These are phyloP conservation scores for Suillus occidentalis DNA, from an alignment of 768 basidiomycete genomes.

Conservation along the genomic window DNA sequence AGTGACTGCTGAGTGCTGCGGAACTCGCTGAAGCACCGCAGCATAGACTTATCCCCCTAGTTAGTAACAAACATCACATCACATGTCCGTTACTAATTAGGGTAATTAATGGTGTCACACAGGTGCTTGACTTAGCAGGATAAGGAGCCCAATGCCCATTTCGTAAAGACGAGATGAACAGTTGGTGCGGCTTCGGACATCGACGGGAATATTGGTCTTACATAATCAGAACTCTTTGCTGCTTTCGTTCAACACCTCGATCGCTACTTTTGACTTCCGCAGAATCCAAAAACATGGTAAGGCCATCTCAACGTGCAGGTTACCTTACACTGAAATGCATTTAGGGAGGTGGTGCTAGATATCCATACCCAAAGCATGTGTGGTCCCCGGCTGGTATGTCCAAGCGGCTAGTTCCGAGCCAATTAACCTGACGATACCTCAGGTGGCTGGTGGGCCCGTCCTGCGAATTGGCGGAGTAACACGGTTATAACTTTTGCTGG, in stretches of 20 bases:
- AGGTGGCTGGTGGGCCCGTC: constrained; percentile 97
- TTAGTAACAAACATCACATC: too few species aligned
- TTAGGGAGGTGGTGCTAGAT: constrained; percentile 82
- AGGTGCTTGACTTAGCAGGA: too few species aligned
- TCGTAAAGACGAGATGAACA: too few species aligned
- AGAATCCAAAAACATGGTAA: neutral
- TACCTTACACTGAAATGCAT: neutral
- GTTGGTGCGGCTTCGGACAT: neutral
- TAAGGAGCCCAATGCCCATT: too few species aligned
- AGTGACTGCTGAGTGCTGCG: too few species aligned
- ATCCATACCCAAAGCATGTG: constrained; percentile 92
- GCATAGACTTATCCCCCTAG: too few species aligned
- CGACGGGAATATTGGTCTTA: neutral
- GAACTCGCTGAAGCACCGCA: too few species aligned
- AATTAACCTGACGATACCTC: constrained; percentile 11
- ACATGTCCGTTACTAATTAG: too few species aligned
- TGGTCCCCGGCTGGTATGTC: constrained; percentile 87
- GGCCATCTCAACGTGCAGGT: neutral
- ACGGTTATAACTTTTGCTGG: constrained; percentile 73
- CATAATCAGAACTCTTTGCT: neutral
- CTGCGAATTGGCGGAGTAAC: constrained; percentile 86
- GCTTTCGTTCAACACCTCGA: neutral
- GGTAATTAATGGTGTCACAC: too few species aligned
- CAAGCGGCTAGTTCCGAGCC: neutral
- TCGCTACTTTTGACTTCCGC: neutral